Evolutionary conservation across 164 flowering plant genomes (phyloP), one percentile per base, ranked within the genome.

Genomic region (Annona cherimola): DNA sequence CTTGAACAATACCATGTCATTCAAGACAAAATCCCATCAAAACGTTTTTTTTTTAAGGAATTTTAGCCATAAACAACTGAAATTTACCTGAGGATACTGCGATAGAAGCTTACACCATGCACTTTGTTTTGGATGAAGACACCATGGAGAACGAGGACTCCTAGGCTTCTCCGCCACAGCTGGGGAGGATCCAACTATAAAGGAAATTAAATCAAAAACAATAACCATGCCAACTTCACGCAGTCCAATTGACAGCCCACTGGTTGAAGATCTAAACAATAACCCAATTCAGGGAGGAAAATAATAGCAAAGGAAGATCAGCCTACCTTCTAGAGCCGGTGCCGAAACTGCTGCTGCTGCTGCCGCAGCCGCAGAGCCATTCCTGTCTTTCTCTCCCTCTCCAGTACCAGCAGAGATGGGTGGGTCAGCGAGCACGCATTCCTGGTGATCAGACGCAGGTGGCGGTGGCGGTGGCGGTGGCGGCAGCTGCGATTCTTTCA

Each of bases 91-190:
- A 1, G 81, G 77, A 70, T 78, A 82, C 80, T 90, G 87, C 19
- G 89, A 80, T 43, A 88, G 74, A 71, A 93, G 92, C 80, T 80
- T 87, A 71, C 92, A 85, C 94, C 98, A 91, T 57, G 90, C 90
- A 26, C 79, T 67, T 69, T 79, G 89, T 80, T 84, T 86, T 79
- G 78, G 86, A 79, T 66, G 67, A 45, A 57, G 6, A 42, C 78
- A 79, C 87, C 80, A 82, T 0, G 85, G 71, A 67, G 83, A 60
- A 43, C 85, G 77, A 1, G 89, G 77, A 69, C 83, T 83, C 82
- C 77, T 84, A 18, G 85, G 76, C 76, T 84, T 92, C 3, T 89
- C 90, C 59, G 55, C 76, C 70, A 70, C 71, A 71, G 69, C 59
- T 1, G 88, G 84, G 8, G 83, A 40, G 65, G 83, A 69, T 5